Evolutionary conservation across 257 asterid species (phyloP), one percentile per base, ranked within the genome.

Genomic region (Forsythia suspensa): DNA sequence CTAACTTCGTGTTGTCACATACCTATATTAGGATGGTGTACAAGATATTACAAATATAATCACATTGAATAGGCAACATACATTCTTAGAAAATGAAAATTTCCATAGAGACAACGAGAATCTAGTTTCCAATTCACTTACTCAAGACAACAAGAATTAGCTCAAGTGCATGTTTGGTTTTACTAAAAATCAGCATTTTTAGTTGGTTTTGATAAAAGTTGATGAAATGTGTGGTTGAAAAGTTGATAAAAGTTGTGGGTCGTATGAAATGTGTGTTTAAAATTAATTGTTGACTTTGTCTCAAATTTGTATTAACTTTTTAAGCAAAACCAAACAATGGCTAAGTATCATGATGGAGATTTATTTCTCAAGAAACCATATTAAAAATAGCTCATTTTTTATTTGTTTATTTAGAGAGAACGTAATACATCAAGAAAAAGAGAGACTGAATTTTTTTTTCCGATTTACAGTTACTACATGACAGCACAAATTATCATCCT

Each of bases 11-110:
- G 61, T 70, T 69, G 79, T 87, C 92, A 40, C 75, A 76, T 70
- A 85, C 96, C 98, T 93, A 79, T 6, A 75, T 40, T 70, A 87
- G 41, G 29, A 78, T 12, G 71, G 65, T 38, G 21, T 43, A 73
- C 12, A 43, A 63, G 18, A 72, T 70, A 61, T 73, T 46, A 80
- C 7, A 40, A 24, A 40, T 2, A 24, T 59, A 12, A 44, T 39
- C 18, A 41, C 48, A 63, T 52, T 70, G 48, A 73, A 40, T 6
- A 68, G 9, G 38, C 38, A 63, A 63, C 10, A 8, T 24, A 24
- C 70, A 21, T 29, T 9, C 70, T n/a, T 63, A 24, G 65, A 16
- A 18, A 55, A 55, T 55, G 21, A 55, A 61, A 9, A 7, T 59
- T 59, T 55, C 65, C 2, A 55, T 18, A 12, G 7, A 16, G 18